Percentiles rank a stretch among this genome's conserved stretches.
Evolutionary conservation across 1,284 basidiomycete species (phyloP).

Genomic region (Marasmius tenuissimus): DNA sequence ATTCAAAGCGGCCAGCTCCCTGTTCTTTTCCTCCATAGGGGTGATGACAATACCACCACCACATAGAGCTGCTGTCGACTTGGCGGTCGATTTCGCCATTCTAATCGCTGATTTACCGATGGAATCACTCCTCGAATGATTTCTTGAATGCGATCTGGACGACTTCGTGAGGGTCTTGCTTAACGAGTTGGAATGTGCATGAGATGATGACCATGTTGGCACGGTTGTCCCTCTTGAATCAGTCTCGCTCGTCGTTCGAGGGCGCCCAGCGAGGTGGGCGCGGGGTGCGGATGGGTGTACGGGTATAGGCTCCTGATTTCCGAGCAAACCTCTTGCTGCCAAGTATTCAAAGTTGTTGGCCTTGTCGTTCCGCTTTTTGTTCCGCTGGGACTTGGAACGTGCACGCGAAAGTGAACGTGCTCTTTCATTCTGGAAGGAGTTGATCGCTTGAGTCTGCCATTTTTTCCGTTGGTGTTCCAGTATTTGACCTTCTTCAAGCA

Average conservation of each 20-base stretch:
- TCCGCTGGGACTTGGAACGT: constrained; percentile 53
- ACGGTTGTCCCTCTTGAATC: constrained; percentile 5
- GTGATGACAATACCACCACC: constrained; percentile 23
- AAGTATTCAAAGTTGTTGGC: constrained; percentile 50
- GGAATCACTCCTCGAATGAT: constrained; percentile 59
- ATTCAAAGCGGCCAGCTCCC: background rate
- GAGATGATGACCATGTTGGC: constrained; percentile 22
- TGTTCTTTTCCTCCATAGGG: constrained; percentile 11
- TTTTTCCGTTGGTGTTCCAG: constrained; percentile 60
- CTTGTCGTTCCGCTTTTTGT: constrained; percentile 18
- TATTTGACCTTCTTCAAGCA: constrained; percentile 59
- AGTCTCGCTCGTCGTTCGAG: constrained; percentile 6
- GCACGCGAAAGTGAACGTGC: constrained; percentile 61
- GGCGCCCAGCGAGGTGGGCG: background rate
- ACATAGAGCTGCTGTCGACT: constrained; percentile 35
- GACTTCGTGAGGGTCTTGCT: constrained; percentile 45
- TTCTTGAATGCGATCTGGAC: constrained; percentile 34
- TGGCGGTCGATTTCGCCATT: constrained; percentile 33
- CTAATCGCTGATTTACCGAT: constrained; percentile 58
- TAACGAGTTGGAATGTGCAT: constrained; percentile 46
- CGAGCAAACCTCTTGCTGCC: constrained; percentile 60
- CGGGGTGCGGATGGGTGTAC: constrained; percentile 33
- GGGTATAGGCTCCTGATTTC: constrained; percentile 57
- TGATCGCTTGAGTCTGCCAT: constrained; percentile 64
- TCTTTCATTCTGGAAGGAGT: constrained; percentile 64